A percentile compares a stretch with the other conserved stretches of the same genome.
phyloP scores from a whole-genome alignment of 2,329 filamentous ascomycete genomes.

The Talaromyces verruculosus region DNA sequence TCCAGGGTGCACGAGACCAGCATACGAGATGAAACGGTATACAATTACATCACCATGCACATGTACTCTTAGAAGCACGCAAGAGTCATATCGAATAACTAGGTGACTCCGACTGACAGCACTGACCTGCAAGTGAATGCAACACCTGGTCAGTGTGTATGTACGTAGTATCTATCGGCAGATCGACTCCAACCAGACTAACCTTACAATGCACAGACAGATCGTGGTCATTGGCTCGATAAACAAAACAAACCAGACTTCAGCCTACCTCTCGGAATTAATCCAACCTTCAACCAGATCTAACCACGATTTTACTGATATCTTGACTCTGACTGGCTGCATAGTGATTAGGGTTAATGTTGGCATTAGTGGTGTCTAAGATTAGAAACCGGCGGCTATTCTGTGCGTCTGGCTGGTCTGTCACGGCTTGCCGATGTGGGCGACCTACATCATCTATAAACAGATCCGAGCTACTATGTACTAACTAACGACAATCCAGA shows the following conservation, averaged over 20 bases:
- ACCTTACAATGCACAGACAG: not conserved
- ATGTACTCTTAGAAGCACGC: not conserved
- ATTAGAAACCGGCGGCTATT: constrained; percentile 18
- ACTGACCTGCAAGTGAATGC: not conserved
- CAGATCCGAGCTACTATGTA: not conserved
- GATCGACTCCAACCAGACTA: not conserved
- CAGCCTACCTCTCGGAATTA: not conserved
- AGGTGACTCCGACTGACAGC: not conserved
- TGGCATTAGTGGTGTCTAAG: not conserved
- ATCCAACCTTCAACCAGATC: not conserved
- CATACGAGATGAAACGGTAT: not conserved
- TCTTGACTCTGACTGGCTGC: not conserved
- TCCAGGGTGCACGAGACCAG: not conserved
- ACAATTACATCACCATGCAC: not conserved
- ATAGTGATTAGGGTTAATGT: not conserved
- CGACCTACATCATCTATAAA: constrained; percentile 5
- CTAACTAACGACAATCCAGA: not conserved
- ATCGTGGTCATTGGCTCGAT: not conserved
- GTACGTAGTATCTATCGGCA: not conserved
- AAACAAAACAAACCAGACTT: not conserved
- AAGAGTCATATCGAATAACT: not conserved
- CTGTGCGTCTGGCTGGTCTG: constrained; percentile 7
- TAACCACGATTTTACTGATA: not conserved
- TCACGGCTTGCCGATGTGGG: constrained; percentile 5
- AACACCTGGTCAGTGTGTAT: not conserved